Conservation (phyloP, 805 yeast genomes). For the Yamadazyma sp. region DNA sequence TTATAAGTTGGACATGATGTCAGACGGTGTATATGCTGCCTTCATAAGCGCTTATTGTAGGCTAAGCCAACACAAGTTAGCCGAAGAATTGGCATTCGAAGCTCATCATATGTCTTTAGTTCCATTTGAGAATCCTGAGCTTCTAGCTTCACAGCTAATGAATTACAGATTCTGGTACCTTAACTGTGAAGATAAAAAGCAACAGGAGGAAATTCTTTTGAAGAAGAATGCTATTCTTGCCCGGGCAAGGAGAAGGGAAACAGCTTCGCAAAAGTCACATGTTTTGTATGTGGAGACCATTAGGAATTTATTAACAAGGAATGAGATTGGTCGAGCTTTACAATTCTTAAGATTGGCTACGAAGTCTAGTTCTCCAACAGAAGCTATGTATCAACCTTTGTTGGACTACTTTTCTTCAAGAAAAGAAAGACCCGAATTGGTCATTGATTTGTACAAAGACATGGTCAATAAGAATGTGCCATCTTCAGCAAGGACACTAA, state of each 20-base stretch:
- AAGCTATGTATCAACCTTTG: conserved; percentile 31
- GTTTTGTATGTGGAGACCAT: conserved; percentile 27
- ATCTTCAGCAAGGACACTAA: conserved; percentile 30
- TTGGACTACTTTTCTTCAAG: conserved; percentile 21
- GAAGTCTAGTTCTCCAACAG: conserved; percentile 20
- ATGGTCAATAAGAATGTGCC: conserved; percentile 30
- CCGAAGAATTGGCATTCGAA: conserved; percentile 30
- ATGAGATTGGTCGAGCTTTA: conserved; percentile 21
- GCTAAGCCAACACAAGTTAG: conserved; percentile 31
- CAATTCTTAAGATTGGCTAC: conserved; percentile 19
- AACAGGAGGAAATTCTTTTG: background rate
- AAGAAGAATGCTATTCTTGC: background rate
- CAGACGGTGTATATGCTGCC: conserved; percentile 26
- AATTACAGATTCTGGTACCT: conserved; percentile 33
- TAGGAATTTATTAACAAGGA: conserved; percentile 21
- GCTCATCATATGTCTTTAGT: conserved; percentile 30
- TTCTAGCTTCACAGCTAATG: conserved; percentile 28
- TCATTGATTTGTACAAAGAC: conserved; percentile 31
- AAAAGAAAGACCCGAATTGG: conserved; percentile 20
- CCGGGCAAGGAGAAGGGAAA: background rate
- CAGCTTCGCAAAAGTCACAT: background rate
- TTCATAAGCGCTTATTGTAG: conserved; percentile 30
- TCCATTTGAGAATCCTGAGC: conserved; percentile 29
- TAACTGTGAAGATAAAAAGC: conserved; percentile 9
- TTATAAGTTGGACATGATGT: conserved; percentile 16